phyloP scores from a whole-genome alignment of 331 rosid species.

The Rosa hybrid region DNA sequence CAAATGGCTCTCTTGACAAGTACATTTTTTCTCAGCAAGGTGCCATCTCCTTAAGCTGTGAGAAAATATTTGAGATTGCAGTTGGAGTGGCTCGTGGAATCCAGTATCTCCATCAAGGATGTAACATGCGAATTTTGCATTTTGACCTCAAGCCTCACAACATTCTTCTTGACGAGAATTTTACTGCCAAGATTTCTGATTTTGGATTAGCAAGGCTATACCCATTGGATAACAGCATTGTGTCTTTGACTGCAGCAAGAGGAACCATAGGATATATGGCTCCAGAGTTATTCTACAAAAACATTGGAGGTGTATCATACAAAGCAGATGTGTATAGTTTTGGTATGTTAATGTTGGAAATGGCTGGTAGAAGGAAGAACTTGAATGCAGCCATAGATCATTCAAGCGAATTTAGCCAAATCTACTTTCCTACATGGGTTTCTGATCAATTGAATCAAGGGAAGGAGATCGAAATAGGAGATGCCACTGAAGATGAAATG shows the following conservation, averaged over 20 bases:
- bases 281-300: background rate
- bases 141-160: constrained; percentile 8
- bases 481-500: constrained; percentile 25
- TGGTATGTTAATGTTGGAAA: background rate
- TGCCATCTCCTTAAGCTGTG: background rate
- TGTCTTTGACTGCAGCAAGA: constrained; percentile 1
- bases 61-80: background rate
- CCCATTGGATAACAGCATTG: background rate
- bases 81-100: background rate
- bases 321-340: background rate
- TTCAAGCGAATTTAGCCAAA: constrained; percentile 15
- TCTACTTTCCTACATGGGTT: constrained; percentile 33
- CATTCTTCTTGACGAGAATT: background rate
- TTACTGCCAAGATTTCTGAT: background rate
- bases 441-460: constrained; percentile 22
- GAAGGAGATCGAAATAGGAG: constrained; percentile 10
- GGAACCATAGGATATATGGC: background rate
- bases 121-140: background rate
- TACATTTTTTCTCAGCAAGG: constrained; percentile 15
- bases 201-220: constrained; percentile 5
- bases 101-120: constrained; percentile 4
- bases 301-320: background rate
- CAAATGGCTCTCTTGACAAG: constrained; percentile 28
- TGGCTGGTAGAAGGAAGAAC: background rate
- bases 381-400: background rate